These are phyloP conservation scores for Nelumbo lutea DNA, from an alignment of 164 flowering plant species.

Conservation along the genomic window DNA sequence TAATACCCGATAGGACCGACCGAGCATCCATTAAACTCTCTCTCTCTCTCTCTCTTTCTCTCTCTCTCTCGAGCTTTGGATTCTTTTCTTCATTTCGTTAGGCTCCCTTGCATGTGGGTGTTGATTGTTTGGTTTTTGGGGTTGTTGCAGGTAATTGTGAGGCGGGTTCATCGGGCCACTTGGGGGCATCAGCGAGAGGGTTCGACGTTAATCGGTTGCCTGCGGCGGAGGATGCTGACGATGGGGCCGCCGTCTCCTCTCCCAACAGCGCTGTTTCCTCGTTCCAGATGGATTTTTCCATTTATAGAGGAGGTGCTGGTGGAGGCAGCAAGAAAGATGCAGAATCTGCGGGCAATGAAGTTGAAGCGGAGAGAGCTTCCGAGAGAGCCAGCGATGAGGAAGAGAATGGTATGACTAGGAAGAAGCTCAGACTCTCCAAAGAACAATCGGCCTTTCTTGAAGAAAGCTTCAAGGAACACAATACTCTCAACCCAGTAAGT, in stretches of 20 bases:
- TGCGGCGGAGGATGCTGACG: conserved; percentile 32
- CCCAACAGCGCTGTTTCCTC: conserved; percentile 59
- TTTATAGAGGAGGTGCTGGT: conserved; percentile 25
- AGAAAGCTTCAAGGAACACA: conserved; percentile 83
- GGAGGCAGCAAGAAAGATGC: conserved; percentile 32
- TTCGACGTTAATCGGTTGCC: conserved; percentile 48
- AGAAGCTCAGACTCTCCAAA: conserved; percentile 72
- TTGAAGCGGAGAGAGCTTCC: conserved; percentile 10
- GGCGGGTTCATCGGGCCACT: conserved; percentile 26
- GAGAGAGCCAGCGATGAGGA: conserved; percentile 64
- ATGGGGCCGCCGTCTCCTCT: conserved; percentile 44
- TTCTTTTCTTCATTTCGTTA: neutral
- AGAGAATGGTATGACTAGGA: conserved; percentile 50
- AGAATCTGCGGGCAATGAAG: conserved; percentile 29
- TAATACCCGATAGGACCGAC: conserved; percentile 9
- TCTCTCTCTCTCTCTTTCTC: too few relatives aligned
- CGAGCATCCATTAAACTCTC: neutral
- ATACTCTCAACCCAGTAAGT: conserved; percentile 75
- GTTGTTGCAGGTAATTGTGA: conserved; percentile 25
- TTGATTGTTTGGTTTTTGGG: neutral
- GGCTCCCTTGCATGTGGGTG: neutral
- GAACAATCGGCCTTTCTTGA: conserved; percentile 83
- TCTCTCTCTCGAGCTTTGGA: too few relatives aligned
- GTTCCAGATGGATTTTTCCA: conserved; percentile 56
- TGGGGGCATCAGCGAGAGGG: conserved; percentile 26